Evolutionary conservation across 371 early-diverging fungal genomes (phyloP), one percentile per base, ranked within the genome.

Genomic region (Mortierella sp.): DNA sequence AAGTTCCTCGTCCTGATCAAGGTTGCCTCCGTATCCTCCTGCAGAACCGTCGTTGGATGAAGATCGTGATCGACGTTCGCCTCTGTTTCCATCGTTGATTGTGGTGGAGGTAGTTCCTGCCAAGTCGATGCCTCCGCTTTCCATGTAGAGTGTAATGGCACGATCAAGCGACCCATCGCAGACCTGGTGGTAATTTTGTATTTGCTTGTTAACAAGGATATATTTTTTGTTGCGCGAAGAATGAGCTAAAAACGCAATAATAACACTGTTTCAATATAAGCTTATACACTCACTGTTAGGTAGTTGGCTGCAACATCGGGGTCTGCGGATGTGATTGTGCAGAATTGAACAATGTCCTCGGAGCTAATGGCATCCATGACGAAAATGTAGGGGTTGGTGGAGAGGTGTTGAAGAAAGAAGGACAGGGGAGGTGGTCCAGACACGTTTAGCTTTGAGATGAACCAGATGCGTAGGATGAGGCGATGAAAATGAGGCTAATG

Each of bases 121-220:
- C 56, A 86, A 63, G 19, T 83, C 81, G 42, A 72, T 71, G 14
- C 89, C 89, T 24, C 85, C 90, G 54, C 80, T 86, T 49, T 90
- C 92, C 72, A 88, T 72, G 71, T 80, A 92, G 14, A 92, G 72
- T 42, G 84, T 58, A 39, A 92, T 70, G 15, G 92, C 93, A n/a
- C 72, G 72, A 46, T 91, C 87, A 6, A 89, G 70, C 51, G 86
- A 60, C 21, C 83, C 84, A 41, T 84, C 84, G 50, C 60, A 64
- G 32, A 70, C 60, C 81, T 66, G 8, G 43, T 50, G 37, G 7
- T 34, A 34, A 34, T n/a, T n/a, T n/a, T n/a, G n/a, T n/a, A n/a
- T n/a, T n/a, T n/a, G n/a, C n/a, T n/a, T n/a, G n/a, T n/a, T n/a
- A n/a, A n/a, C n/a, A n/a, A n/a, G n/a, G n/a, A n/a, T n/a, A n/a